Percentiles rank a stretch among this genome's conserved stretches.
phyloP scores from a whole-genome alignment of 345 rosid species.

The Linum tenue region DNA sequence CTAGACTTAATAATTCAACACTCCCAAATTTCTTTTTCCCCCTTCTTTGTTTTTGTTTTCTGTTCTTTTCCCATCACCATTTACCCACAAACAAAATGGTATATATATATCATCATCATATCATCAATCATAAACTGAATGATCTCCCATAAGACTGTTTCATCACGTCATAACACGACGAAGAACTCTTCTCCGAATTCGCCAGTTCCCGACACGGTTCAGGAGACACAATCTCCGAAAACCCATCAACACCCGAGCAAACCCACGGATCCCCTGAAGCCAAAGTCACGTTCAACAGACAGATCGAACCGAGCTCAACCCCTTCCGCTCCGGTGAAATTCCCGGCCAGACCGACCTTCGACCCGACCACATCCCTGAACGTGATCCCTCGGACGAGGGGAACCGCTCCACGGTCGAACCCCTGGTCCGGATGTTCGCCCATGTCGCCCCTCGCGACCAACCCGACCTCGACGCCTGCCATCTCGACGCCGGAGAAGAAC shows the following conservation, averaged over 20 bases:
- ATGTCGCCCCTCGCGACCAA: slow-evolving; percentile 46
- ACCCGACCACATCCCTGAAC: slow-evolving; percentile 47
- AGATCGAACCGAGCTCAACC: slow-evolving; percentile 65
- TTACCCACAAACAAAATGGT: no score
- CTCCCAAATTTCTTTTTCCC: background rate
- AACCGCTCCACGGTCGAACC: slow-evolving; percentile 59
- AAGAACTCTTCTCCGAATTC: slow-evolving; percentile 21
- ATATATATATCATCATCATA: background rate
- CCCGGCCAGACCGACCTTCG: slow-evolving; percentile 48
- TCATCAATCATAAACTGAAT: slow-evolving; percentile 29
- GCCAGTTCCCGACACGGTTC: slow-evolving; percentile 54
- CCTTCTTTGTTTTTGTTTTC: background rate
- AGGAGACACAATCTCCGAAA: slow-evolving; percentile 60
- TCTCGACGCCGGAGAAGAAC: slow-evolving; percentile 34
- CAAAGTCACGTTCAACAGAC: slow-evolving; percentile 48
- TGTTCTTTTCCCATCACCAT: no score
- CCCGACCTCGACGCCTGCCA: slow-evolving; percentile 36
- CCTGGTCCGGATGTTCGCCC: slow-evolving; percentile 79
- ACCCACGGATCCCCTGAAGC: slow-evolving; percentile 40
- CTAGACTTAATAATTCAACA: no score
- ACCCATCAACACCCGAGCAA: slow-evolving; percentile 66
- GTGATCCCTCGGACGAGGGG: slow-evolving; percentile 41
- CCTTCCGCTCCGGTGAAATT: slow-evolving; percentile 63
- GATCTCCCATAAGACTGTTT: slow-evolving; percentile 27
- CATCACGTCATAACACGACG: slow-evolving; percentile 27